phyloP scores from a whole-genome alignment of 805 yeast genomes.

The Starmerella powellii region DNA sequence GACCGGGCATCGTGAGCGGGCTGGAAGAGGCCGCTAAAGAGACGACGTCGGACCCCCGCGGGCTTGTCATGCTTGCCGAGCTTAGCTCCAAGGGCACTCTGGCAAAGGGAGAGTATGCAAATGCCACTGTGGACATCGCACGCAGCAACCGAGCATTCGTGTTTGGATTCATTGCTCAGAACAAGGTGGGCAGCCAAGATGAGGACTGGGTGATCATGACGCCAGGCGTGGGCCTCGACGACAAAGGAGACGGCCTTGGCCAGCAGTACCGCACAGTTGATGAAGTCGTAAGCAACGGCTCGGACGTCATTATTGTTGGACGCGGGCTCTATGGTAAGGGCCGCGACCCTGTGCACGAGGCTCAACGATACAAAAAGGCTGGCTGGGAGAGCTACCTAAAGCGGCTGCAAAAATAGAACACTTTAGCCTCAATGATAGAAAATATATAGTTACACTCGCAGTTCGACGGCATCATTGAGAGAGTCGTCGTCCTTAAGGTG shows the following conservation, averaged over 20 bases:
- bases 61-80: constrained; percentile 89
- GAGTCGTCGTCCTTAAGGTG: no score
- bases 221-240: constrained; percentile 97
- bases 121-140: constrained; percentile 80
- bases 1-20: constrained; percentile 84
- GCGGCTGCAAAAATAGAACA: not conserved
- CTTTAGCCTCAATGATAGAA: not conserved
- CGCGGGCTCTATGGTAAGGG: constrained; percentile 93
- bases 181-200: constrained; percentile 56
- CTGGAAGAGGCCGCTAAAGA: constrained; percentile 63
- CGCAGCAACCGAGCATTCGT: constrained; percentile 78
- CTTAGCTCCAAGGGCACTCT: constrained; percentile 86
- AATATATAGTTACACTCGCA: not conserved
- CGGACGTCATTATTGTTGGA: constrained; percentile 95
- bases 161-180: constrained; percentile 92
- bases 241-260: constrained; percentile 89
- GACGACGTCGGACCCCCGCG: constrained; percentile 56
- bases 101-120: constrained; percentile 85
- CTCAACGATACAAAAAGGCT: constrained; percentile 77
- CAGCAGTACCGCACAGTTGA: constrained; percentile 92
- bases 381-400: constrained; percentile 83
- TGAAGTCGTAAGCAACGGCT: constrained; percentile 72
- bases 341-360: constrained; percentile 79
- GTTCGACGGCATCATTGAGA: no score
- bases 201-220: constrained; percentile 96